Evolutionary conservation across 1,284 basidiomycete species (phyloP), one percentile per base, ranked within the genome.

Genomic region (Sphagnurus paluster): DNA sequence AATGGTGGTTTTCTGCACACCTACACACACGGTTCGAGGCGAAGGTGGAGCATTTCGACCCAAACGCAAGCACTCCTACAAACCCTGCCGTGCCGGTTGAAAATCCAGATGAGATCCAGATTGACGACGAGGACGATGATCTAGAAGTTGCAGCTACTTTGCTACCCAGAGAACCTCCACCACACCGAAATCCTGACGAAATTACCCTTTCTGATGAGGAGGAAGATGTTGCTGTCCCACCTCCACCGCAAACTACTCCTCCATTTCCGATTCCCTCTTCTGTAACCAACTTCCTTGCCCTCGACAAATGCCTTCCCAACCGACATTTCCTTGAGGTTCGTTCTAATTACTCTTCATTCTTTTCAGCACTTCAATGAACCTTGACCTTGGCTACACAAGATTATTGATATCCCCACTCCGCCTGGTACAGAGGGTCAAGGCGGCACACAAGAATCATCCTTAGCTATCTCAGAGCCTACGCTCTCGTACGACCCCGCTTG

Each of bases 1-100:
- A 75, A n/a, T 90, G 90, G 79, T 99, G 97, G 97, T 98, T 98
- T 64, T 72, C 92, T 1, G 97, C 95, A 0, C 97, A 99, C 70
- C 60, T 99, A 40, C 97, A 99, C 62, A 87, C 90, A 50, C 86
- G 88, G 40, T 86, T 84, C 54, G 82, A 87, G 53, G 91, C 91
- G 1, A 74, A 74, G 0, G 77, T 93, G 4, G 61, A 75, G 4
- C 90, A 93, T 39, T 37, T 25, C 28, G 43, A 39, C 19, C 28
- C n/a, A 4, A 57, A 46, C 33, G 40, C 28, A 23, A 41, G 24
- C 20, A 44, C 25, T 0, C 10, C 13, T 16, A n/a, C 14, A 10
- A n/a, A n/a, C 13, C n/a, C 11, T 16, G 24, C 52, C 29, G 35
- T 20, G 5, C 11, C 13, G 17, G 29, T 35, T 14, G 14, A 55